Percentiles rank a stretch among this genome's conserved stretches.
Conservation (phyloP, 306 rosid genomes). For the Vicia faba region DNA sequence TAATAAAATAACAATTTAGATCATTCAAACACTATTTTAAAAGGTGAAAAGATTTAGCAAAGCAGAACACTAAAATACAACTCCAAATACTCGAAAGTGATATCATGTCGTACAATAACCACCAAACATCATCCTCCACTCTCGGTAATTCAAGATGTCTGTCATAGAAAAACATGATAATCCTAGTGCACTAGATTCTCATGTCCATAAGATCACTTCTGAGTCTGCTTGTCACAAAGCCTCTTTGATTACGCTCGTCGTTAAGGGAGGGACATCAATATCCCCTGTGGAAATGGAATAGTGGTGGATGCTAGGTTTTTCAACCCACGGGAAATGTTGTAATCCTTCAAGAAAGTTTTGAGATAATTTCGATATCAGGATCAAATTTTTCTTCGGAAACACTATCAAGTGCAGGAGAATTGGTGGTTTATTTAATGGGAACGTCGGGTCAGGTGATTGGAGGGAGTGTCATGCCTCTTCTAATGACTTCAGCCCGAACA, state of each 20-base stretch:
- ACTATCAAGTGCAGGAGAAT: conserved; percentile 49
- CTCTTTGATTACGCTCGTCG: conserved; percentile 50
- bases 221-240: conserved; percentile 50
- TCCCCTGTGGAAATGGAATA: conserved; percentile 54
- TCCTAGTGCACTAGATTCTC: conserved; percentile 44
- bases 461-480: conserved; percentile 52
- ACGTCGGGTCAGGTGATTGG: conserved; percentile 67
- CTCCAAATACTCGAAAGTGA: background rate
- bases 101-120: background rate
- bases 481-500: conserved; percentile 51
- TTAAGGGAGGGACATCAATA: conserved; percentile 48
- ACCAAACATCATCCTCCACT: background rate
- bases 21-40: background rate
- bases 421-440: conserved; percentile 56
- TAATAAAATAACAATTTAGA: background rate
- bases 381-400: conserved; percentile 63
- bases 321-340: conserved; percentile 47
- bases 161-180: conserved; percentile 49
- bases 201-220: conserved; percentile 54
- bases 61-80: background rate
- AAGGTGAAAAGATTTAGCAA: background rate
- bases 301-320: conserved; percentile 49
- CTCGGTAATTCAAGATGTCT: conserved; percentile 42
- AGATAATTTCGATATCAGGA: conserved; percentile 59
- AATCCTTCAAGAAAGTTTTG: conserved; percentile 55